Evolutionary conservation across 2,329 filamentous ascomycete genomes (phyloP), one percentile per base, ranked within the genome.

Genomic region (Hypoxylon sp.): DNA sequence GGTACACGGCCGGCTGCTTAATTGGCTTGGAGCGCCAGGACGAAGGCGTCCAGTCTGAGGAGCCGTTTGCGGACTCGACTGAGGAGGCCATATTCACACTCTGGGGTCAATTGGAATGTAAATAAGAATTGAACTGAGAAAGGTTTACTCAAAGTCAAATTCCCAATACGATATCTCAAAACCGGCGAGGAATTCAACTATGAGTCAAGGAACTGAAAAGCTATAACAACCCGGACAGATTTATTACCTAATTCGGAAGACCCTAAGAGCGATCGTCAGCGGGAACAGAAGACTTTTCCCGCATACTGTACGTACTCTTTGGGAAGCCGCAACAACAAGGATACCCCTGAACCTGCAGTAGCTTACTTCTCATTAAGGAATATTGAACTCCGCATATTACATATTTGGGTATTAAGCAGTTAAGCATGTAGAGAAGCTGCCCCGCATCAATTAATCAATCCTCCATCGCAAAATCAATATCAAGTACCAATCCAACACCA

Each of bases 11-110:
- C 11, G 87, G 83, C 79, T 96, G 93, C 79, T 92, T 92, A 80
- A 94, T 92, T 43, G 92, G 92, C 79, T 93, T 94, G 60, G 86
- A 84, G 73, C 89, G 87, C 93, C 93, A 96, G 46, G 92, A 91
- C 76, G 83, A 82, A 6, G 88, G 90, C 10, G 83, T 80, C 89
- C 89, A 91, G 65, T 58, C 36, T 6, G 61, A 43, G 7, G 51
- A 45, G 30, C 67, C 63, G 53, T 72, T 68, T 57, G 69, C 43
- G 14, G 56, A 21, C 45, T 68, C 55, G 32, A 10, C 38, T 43
- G 38, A 43, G 17, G 38, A 9, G 2, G 55, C 32, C 10, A 49
- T 59, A 1, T 25, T 55, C 52, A 9, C 10, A 3, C 25, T 13
- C 34, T 34, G 13, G 28, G 21, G 21, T 14, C 41, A 48, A 41